These are phyloP conservation scores for Euclidium syriacum DNA, from an alignment of 345 rosid genomes.

Conservation along the genomic window DNA sequence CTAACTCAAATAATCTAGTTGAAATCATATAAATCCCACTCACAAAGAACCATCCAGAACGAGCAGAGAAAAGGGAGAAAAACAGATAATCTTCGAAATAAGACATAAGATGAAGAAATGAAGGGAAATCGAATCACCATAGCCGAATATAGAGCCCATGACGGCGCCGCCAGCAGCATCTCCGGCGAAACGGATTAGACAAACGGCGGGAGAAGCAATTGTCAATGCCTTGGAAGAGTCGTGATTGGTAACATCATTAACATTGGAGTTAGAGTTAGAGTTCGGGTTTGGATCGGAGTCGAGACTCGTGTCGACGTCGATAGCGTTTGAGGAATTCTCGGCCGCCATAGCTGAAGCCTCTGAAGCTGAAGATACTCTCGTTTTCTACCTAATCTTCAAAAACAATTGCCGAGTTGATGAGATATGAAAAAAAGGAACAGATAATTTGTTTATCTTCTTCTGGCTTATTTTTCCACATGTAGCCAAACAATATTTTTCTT, in stretches of 20 bases:
- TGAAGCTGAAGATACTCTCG: not conserved
- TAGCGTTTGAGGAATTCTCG: slow-evolving; percentile 35
- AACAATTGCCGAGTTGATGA: not conserved
- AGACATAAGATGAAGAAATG: not conserved
- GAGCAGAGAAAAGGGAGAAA: not conserved
- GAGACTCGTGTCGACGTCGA: slow-evolving; percentile 15
- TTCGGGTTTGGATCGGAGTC: slow-evolving; percentile 30
- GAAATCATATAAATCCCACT: not conserved
- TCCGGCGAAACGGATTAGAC: slow-evolving; percentile 64
- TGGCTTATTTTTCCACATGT: not conserved
- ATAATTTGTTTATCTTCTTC: not conserved
- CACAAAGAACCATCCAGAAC: not conserved
- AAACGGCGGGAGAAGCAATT: slow-evolving; percentile 52
- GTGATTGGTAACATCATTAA: slow-evolving; percentile 20
- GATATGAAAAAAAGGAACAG: not conserved
- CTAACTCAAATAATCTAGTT: not conserved
- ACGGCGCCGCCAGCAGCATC: slow-evolving; percentile 83
- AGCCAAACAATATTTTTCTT: slow-evolving; percentile 2
- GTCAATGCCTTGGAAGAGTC: slow-evolving; percentile 35
- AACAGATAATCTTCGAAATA: not conserved
- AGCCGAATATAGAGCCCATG: slow-evolving; percentile 85
- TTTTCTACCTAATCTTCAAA: slow-evolving; percentile 20
- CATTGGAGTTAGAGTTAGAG: slow-evolving; percentile 22
- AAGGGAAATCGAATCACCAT: slow-evolving; percentile 37
- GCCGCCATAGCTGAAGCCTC: slow-evolving; percentile 30